Conservation (phyloP, 805 yeast genomes). For the Spathaspora passalidarum region DNA sequence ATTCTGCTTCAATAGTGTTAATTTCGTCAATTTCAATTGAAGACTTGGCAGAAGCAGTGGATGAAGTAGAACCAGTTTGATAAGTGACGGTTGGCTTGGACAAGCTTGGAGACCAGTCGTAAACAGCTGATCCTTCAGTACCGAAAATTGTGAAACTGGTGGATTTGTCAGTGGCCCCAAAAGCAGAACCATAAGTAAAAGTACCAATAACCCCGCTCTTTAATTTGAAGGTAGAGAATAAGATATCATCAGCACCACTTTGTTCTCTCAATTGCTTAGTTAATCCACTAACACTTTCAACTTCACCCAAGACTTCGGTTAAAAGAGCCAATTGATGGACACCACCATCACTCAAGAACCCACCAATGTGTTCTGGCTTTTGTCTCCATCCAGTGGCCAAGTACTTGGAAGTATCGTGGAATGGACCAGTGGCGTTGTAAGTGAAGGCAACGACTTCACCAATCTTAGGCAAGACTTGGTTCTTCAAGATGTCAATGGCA, state of each 20-base stretch:
- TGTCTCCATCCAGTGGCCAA: slow-evolving; percentile 80
- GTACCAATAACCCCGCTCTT: slow-evolving; percentile 71
- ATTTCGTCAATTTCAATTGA: slow-evolving; percentile 42
- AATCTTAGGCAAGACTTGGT: slow-evolving; percentile 59
- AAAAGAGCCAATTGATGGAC: slow-evolving; percentile 90
- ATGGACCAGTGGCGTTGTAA: slow-evolving; percentile 73
- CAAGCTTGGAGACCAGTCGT: slow-evolving; percentile 58
- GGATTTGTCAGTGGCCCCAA: slow-evolving; percentile 76
- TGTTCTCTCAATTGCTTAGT: slow-evolving; percentile 73
- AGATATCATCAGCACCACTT: slow-evolving; percentile 80
- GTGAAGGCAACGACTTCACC: slow-evolving; percentile 73
- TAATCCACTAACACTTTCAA: slow-evolving; percentile 67
- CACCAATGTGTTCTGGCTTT: slow-evolving; percentile 90
- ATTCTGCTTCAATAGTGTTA: slow-evolving; percentile 44
- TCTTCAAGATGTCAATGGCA: slow-evolving; percentile 51
- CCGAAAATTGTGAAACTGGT: slow-evolving; percentile 73
- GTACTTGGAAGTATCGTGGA: slow-evolving; percentile 58
- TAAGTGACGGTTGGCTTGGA: slow-evolving; percentile 37
- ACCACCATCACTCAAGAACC: slow-evolving; percentile 91
- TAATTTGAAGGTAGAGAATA: slow-evolving; percentile 65
- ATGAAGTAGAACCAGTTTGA: slow-evolving; percentile 28
- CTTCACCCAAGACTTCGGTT: slow-evolving; percentile 76
- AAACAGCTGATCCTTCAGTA: slow-evolving; percentile 67
- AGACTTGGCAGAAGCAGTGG: slow-evolving; percentile 51
- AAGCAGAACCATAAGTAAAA: slow-evolving; percentile 82